Conservation (phyloP, 1,284 basidiomycete genomes). For the Ustilago lituana region DNA sequence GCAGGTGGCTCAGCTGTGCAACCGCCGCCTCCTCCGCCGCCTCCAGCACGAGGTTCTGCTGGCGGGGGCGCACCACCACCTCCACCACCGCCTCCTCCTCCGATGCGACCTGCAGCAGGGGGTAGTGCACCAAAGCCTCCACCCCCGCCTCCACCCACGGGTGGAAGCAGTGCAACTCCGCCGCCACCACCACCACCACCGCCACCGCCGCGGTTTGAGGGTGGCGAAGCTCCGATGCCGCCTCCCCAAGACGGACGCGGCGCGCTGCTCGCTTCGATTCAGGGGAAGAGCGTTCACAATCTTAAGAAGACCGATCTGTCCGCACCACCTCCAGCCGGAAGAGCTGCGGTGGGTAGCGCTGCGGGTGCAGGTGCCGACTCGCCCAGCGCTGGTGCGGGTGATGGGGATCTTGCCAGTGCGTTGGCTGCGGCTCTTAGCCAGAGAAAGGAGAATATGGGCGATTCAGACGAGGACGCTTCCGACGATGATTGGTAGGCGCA, state of each 20-base stretch:
- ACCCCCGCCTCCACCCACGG: too few species aligned
- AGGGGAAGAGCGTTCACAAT: constrained; percentile 76
- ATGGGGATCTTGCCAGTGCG: constrained; percentile 74
- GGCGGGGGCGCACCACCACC: constrained; percentile 41
- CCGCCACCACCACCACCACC: constrained; percentile 30
- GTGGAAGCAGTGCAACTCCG: too few species aligned
- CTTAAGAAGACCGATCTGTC: constrained; percentile 74
- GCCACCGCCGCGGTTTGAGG: constrained; percentile 40
- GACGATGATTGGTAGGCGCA: constrained; percentile 64
- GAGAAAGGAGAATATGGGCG: constrained; percentile 88
- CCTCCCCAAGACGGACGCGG: constrained; percentile 68
- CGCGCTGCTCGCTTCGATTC: constrained; percentile 76
- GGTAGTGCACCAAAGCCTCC: too few species aligned
- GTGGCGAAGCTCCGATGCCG: constrained; percentile 29
- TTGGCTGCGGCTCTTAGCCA: constrained; percentile 77
- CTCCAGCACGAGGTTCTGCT: constrained; percentile 33
- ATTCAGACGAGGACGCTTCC: constrained; percentile 85
- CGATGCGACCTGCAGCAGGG: constrained; percentile 28
- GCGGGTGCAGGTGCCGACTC: constrained; percentile 21
- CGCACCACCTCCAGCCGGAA: constrained; percentile 25
- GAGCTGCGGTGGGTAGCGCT: constrained; percentile 25
- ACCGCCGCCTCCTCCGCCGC: constrained; percentile 67
- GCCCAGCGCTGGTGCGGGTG: constrained; percentile 58
- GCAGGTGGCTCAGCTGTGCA: constrained; percentile 68
- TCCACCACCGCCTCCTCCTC: constrained; percentile 53